Base-by-base conservation (phyloP, 164 flowering plant species). In the Litsea cubeba region DNA sequence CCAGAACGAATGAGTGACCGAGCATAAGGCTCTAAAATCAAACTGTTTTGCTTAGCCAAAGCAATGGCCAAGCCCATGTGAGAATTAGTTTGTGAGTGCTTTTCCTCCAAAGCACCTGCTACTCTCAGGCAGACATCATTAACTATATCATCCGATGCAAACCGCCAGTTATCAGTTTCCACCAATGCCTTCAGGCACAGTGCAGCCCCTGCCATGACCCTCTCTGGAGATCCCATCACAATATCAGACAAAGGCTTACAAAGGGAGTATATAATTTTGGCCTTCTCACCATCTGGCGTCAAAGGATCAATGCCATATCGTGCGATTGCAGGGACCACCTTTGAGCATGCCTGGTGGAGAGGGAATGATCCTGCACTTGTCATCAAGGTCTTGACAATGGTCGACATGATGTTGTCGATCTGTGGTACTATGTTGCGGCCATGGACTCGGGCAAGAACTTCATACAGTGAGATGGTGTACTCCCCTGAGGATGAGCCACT, bases 111-210 rank as follows among this genome's bases (percentile, higher is more conserved):
- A 57, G 98, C 94, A 26, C 87, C 91, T 68, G 93, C 88, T 70
- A 87, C 88, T 80, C 85, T 92, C 70, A 88, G 83, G 78, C 97
- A 93, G 32, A 95, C 93, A 79, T 84, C 91, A 78, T 92, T 91
- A 1, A 95, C 93, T 87, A 88, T 80, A 70, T 93, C 95, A 82
- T 84, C 83, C 0, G 97, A 88, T 70, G 99, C 94, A 84, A 87
- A 93, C 46, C 95, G 80, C 98, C 99, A 95, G 68, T 95, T 92
- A 74, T 93, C 98, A 1, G 90, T 84, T 23, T 95, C 99, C 67
- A 93, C 97, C 58, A 95, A 91, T 24, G 97, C 90, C 79, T 85
- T 89, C 68, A 95, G 79, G 79, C 99, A 82, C 46, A 95, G 83
- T n/a, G 99, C 99, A 67, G 99, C 88, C 14, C 98, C 99, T 60